Evolutionary conservation across 2,329 filamentous ascomycete species (phyloP), one percentile per base, ranked within the genome.

Genomic region (Aureobasidium sp.): DNA sequence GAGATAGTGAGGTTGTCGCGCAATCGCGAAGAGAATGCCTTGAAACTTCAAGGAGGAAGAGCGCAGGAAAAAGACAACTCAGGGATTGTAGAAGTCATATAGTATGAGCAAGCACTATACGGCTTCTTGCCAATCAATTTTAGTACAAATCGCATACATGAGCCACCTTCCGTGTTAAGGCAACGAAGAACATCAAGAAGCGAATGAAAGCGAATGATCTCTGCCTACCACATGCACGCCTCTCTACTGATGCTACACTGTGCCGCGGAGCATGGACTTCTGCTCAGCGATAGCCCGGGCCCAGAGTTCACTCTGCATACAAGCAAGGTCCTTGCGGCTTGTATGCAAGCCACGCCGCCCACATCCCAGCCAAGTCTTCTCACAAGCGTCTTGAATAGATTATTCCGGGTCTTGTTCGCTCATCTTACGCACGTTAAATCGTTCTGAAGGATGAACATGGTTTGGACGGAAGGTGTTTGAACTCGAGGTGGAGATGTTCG

Each of bases 251-350:
- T 44, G 52, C 37, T 25, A 44, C 41, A 31, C 22, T 3, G 41
- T 53, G 51, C 36, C 51, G 51, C 36, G 15, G 39, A 34, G 52
- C 52, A 56, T 56, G 22, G 37, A 56, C 48, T 55, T 55, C 29
- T 22, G 1, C 37, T 17, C 5, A 41, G 12, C n/a, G 11, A 44
- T 44, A 56, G 27, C 39, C 52, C 52, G 52, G 27, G 39, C 27
- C 39, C n/a, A 44, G 39, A 34, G 39, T 56, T 44, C 52, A 22
- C 8, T 53, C 22, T 53, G 51, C 36, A 53, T 41, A 25, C n/a
- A 42, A 42, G 41, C 12, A 36, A 44, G 34, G 27, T 29, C 27
- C 34, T 56, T 25, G n/a, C 42, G 31, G 55, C 41, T 22, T 49
- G 22, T 20, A 53, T 27, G 51, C 51, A 53, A 53, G 51, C 51